Evolutionary conservation across 2,329 filamentous ascomycete species (phyloP).

Genomic region (Bertia moriformis): DNA sequence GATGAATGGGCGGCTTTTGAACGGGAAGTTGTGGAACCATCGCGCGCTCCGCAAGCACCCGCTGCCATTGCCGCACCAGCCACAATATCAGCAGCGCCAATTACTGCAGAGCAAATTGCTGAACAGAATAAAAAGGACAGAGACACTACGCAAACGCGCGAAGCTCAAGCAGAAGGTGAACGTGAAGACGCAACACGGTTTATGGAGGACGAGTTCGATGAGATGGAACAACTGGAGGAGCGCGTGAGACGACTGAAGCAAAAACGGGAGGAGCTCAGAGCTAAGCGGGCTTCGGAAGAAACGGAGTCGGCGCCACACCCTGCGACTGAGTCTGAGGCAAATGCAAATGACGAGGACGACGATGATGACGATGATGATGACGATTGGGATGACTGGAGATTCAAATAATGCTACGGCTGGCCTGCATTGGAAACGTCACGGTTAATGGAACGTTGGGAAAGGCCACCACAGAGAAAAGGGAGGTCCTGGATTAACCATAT

Average conservation of each 20-base stretch:
- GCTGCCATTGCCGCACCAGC: constrained; percentile 5
- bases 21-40: constrained; percentile 52
- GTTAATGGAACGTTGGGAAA: not conserved
- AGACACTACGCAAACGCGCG: constrained; percentile 30
- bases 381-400: constrained; percentile 47
- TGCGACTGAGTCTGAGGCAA: constrained; percentile 9
- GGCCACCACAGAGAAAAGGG: not conserved
- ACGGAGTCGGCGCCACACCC: constrained; percentile 4
- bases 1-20: constrained; percentile 80
- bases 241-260: constrained; percentile 56
- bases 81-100: constrained; percentile 48
- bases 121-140: constrained; percentile 33
- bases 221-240: constrained; percentile 68
- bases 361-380: constrained; percentile 29
- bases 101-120: constrained; percentile 35
- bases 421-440: too few relatives aligned
- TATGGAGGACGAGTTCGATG: constrained; percentile 65
- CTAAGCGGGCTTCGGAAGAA: constrained; percentile 14
- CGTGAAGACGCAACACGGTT: constrained; percentile 62
- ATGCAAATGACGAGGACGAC: constrained; percentile 25
- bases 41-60: constrained; percentile 12
- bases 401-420: constrained; percentile 11
- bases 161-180: constrained; percentile 47
- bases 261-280: constrained; percentile 51
- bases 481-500: not conserved